A percentile compares a stretch with the other conserved stretches of the same genome.
Evolutionary conservation across 2,329 filamentous ascomycete species (phyloP).

Genomic region (Colletotrichum tropicicola): DNA sequence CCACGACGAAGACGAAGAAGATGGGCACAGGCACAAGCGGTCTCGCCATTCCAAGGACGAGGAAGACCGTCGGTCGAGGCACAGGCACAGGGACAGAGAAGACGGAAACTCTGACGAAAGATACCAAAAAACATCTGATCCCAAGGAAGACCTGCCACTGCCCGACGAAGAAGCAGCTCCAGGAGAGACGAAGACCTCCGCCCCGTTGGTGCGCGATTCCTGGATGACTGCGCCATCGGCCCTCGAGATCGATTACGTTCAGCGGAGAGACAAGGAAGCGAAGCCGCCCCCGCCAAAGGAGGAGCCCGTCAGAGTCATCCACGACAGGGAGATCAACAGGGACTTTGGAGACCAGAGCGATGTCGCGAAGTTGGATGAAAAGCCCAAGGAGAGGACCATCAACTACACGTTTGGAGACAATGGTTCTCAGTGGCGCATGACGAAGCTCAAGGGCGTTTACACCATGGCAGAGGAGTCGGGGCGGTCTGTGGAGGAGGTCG

Average conservation of each 20-base stretch:
- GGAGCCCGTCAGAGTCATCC: slow-evolving; percentile 76
- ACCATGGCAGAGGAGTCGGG: slow-evolving; percentile 78
- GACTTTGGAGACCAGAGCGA: slow-evolving; percentile 67
- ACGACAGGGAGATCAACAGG: slow-evolving; percentile 83
- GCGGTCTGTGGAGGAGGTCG: slow-evolving; percentile 81
- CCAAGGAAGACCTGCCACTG: slow-evolving; percentile 59
- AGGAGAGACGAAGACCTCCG: slow-evolving; percentile 38
- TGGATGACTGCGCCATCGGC: slow-evolving; percentile 90
- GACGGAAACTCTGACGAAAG: slow-evolving; percentile 28
- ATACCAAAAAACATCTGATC: slow-evolving; percentile 53
- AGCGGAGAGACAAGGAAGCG: slow-evolving; percentile 63
- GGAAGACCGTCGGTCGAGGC: slow-evolving; percentile 45
- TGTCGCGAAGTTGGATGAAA: slow-evolving; percentile 61
- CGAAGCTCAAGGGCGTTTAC: slow-evolving; percentile 88
- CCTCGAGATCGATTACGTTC: slow-evolving; percentile 83
- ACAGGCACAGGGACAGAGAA: slow-evolving; percentile 33
- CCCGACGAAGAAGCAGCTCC: slow-evolving; percentile 55
- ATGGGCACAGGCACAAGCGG: slow-evolving; percentile 71
- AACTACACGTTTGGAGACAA: slow-evolving; percentile 88
- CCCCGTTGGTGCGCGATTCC: slow-evolving; percentile 73
- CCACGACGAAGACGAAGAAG: slow-evolving; percentile 55
- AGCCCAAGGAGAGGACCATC: slow-evolving; percentile 63
- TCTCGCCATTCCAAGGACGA: slow-evolving; percentile 65
- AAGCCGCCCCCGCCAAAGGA: slow-evolving; percentile 62
- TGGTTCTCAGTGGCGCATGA: slow-evolving; percentile 96